Base-by-base conservation (phyloP, 225 moss, liverwort and hornwort species). In the Bryoerythrophyllum caledonicum region DNA sequence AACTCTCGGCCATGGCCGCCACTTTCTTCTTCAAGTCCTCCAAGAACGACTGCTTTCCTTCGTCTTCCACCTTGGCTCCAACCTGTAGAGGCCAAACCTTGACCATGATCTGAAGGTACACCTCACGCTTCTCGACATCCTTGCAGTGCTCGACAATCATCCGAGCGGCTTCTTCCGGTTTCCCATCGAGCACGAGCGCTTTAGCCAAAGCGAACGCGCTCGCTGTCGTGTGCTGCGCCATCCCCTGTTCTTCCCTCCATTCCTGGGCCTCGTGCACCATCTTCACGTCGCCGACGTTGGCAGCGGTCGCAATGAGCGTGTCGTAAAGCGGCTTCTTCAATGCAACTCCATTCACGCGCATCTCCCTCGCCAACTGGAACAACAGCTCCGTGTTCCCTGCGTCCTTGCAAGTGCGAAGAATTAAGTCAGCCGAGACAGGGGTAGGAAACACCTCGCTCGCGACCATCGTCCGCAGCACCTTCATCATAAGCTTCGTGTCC, bases 401-500 rank as follows among this genome's bases (percentile, higher is more conserved):
- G 19, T 89, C 88, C 82, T 86, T 89, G 83, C 88, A 89, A 51
- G 81, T 89, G 76, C 87, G 84, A 53, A 90, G 19, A 35, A 87
- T 80, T 49, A 93, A 82, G 49, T 93, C 99, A 76, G 95, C 95
- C 23, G 99, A 88, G 53, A 76, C 87, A 67, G 85, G 68, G 12
- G 90, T 90, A 49, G 95, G 95, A 27, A 74, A 73, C 69, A 95
- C 79, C 26, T 89, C 85, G 74, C 86, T 99, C 8, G 87, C 72
- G 67, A 89, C 87, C 95, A 99, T 99, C 15, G 89, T 87, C 58
- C 83, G 81, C 48, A 99, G 25, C 1, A 93, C 85, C 64, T 81
- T 90, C 65, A 84, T 74, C 99, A 92, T 92, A 32, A 99, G 82
- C 23, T 74, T 73, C 66, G 79, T 60, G 58, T 99, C 89, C 58